Evolutionary conservation across 2,329 filamentous ascomycete species (phyloP), one percentile per base, ranked within the genome.

Genomic region (Penicillium digitatum): DNA sequence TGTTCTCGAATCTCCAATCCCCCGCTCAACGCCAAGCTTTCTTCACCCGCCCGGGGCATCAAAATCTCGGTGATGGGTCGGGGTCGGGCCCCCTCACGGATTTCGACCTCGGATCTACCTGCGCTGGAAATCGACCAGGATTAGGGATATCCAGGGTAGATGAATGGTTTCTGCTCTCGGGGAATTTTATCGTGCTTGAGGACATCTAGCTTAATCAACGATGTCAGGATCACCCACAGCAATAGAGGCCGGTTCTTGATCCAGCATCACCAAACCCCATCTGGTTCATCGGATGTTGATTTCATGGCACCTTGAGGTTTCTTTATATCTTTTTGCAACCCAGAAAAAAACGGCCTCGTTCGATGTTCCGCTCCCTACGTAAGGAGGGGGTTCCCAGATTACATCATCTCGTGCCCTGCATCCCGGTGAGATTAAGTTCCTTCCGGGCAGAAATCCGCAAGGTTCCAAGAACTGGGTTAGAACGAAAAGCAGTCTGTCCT

Each of bases 21-120:
- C 57, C 60, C 29, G 31, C 42, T 37, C n/a, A 45, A 49, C 50
- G 37, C 61, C 51, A 64, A 57, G 48, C 52, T 48, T 34, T 42
- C 18, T 38, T 39, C 14, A 58, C 59, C 57, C 54, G 54, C 32
- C 32, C 32, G 16, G 32, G 16, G 8, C 16, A 12, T 3, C 32
- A n/a, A 35, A 35, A 35, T 34, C 16, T 9, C 3, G 32, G 8
- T 35, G n/a, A 35, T n/a, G 32, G 16, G 8, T 27, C 26, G 8
- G 32, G 32, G 8, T 7, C 32, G 32, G 32, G 32, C 14, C 32
- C 7, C 14, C n/a, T 34, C 14, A 9, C 32, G 16, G 32, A 34
- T 34, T 34, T 34, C 32, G 32, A 26, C 24, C 24, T 27, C 26
- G 26, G 6, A 16, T 35, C n/a, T 35, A 4, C 8, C 16, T 35